Evolutionary conservation across 1,139 yeast genomes (phyloP), one percentile per base, ranked within the genome.

Genomic region (Debaryomyces coudertii): DNA sequence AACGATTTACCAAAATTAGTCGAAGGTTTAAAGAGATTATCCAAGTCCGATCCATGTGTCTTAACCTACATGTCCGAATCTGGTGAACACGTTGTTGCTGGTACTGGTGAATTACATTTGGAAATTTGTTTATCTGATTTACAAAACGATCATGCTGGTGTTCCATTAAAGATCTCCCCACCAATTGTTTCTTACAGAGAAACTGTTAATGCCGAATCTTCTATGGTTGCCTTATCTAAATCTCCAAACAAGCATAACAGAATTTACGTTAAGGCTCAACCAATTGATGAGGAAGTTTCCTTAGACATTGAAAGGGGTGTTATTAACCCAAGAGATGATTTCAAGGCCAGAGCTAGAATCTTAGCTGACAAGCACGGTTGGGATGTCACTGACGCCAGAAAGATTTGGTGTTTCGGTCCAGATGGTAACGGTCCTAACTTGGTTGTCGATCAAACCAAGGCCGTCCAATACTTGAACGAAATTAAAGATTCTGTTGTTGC

Each of bases 321-420:
- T 75, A 82, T 93, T 71, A 82, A 82, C 80, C 90, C 98, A 73
- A 88, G 95, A 80, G 99, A 92, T 68, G 99, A 93, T 83, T 84
- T 93, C 90, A 93, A 93, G 86, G 88, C 89, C 66, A 92, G 99
- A 85, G 99, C 99, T 65, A 92, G 99, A 86, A 70, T 90, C 73
- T 83, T 93, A 84, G 98, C 99, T 71, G 99, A 93, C 76, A 96
- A 93, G 76, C 95, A 77, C 87, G 97, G 93, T 65, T 93, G 99
- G 99, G 98, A 93, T 74, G 97, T 93, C 71, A 83, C 97, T 68
- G 99, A 93, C 71, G 99, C 98, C 79, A 90, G 99, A 87, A 93
- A 93, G 95, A 93, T 93, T 73, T 93, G 99, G 99, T 90, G 97
- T 88, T 93, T 93, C 90, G 99, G 99, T 83, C 99, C 99, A 75